These are phyloP conservation scores for Lachancea sp. DNA, from an alignment of 805 yeast genomes.

Conservation along the genomic window DNA sequence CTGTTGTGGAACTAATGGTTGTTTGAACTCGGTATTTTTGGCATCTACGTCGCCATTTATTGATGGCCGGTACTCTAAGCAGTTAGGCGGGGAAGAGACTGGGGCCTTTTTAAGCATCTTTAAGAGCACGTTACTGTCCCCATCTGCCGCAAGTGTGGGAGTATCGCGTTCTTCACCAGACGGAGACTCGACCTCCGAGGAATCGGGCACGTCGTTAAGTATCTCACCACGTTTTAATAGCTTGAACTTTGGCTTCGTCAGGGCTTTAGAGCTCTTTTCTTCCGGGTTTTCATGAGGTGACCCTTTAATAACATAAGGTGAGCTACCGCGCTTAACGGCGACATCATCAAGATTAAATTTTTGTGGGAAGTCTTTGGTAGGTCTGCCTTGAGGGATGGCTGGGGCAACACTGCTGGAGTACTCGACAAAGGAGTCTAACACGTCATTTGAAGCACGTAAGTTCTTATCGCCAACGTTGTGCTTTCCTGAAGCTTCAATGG, in stretches of 20 bases:
- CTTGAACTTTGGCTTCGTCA: conserved; percentile 31
- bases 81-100: neutral
- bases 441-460: neutral
- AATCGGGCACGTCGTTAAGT: conserved; percentile 16
- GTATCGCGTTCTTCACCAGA: neutral
- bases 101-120: conserved; percentile 9
- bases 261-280: conserved; percentile 1
- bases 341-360: no score
- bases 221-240: conserved; percentile 36
- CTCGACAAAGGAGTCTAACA: neutral
- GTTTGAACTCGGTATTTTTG: neutral
- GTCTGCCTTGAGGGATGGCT: neutral
- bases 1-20: no score
- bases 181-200: neutral
- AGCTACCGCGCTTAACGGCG: no score
- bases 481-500: neutral
- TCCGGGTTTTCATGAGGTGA: neutral
- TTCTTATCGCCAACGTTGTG: neutral
- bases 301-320: neutral
- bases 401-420: neutral
- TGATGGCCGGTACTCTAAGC: neutral
- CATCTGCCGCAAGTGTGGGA: neutral
- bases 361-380: neutral
- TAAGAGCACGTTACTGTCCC: conserved; percentile 4
- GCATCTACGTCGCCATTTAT: neutral